phyloP scores from a whole-genome alignment of 169 alveolate species.

The Theileria annulata region DNA sequence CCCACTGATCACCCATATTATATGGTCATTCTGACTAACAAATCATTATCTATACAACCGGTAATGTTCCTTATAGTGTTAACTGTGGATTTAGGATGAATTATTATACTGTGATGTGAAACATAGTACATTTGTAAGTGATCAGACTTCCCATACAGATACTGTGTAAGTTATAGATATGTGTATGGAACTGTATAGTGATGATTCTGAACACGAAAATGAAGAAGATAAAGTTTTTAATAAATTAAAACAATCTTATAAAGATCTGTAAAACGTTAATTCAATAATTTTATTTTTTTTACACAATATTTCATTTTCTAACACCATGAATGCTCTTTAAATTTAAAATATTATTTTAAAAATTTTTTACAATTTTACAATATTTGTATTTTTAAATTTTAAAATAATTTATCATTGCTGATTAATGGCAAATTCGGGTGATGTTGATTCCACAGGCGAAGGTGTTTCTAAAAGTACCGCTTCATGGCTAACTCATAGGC shows the following conservation, averaged over 20 bases:
- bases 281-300: background rate
- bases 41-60: conserved; percentile 17
- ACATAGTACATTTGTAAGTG: conserved; percentile 61
- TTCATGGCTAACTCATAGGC: conserved; percentile 37
- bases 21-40: conserved; percentile 51
- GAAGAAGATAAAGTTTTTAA: conserved; percentile 11
- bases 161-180: conserved; percentile 23
- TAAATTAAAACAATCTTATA: conserved; percentile 61
- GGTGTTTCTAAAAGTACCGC: conserved; percentile 17
- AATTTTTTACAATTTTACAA: background rate
- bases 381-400: background rate
- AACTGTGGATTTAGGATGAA: conserved; percentile 31
- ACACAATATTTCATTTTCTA: background rate
- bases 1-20: conserved; percentile 47
- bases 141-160: conserved; percentile 33
- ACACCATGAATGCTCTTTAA: background rate
- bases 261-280: conserved; percentile 26
- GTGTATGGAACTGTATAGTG: background rate
- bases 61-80: background rate
- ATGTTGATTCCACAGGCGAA: conserved; percentile 6
- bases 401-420: background rate
- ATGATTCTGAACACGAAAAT: conserved; percentile 37
- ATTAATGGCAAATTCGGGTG: conserved; percentile 1
- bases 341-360: background rate
- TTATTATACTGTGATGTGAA: conserved; percentile 51